Base-by-base conservation (phyloP, 2,329 filamentous ascomycete species). In the Fusarium ramigenum region DNA sequence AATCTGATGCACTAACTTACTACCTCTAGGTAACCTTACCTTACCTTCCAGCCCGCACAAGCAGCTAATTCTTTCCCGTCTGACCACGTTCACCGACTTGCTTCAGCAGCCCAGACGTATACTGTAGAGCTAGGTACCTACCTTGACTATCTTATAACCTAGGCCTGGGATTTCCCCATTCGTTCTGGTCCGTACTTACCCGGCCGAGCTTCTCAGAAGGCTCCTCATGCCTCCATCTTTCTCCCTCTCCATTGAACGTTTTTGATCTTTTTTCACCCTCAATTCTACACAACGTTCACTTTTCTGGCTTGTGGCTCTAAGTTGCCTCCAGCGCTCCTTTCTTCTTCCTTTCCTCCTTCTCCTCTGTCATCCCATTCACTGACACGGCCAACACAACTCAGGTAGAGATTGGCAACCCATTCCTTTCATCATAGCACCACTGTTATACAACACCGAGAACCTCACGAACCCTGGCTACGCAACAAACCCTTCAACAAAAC, bases 351-450 rank as follows among this genome's bases (percentile, higher is more conserved):
- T 65, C 32, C 63, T 62, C 50, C 47, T 56, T 47, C 44, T 61
- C 49, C 12, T 52, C 49, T 57, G 23, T 66, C 44, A 36, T 25
- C 21, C 46, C 34, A 47, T 58, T 52, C 46, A 61, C 57, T 46
- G 47, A 46, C 44, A 66, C 49, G 65, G 63, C 47, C 46, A 71
- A 49, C 60, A 44, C 63, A 56, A 60, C 60, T 56, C 16, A 34
- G 30, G n/a, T 50, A 36, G 53, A 58, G 56, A 60, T 59, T 56
- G 66, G 49, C 60, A 66, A 56, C 68, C 70, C 71, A 65, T 69
- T 71, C 62, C 61, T 70, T 69, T 57, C 49, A 73, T 61, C 40
- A 71, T 59, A 72, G 54, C 63, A 65, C 65, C 65, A 60, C 66
- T 56, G 54, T 69, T 66, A 58, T 66, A 42, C 36, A 54, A 25